Percentiles rank a stretch among this genome's conserved stretches.
Evolutionary conservation across 331 rosid species (phyloP).

Genomic region (Phaseolus coccineus): DNA sequence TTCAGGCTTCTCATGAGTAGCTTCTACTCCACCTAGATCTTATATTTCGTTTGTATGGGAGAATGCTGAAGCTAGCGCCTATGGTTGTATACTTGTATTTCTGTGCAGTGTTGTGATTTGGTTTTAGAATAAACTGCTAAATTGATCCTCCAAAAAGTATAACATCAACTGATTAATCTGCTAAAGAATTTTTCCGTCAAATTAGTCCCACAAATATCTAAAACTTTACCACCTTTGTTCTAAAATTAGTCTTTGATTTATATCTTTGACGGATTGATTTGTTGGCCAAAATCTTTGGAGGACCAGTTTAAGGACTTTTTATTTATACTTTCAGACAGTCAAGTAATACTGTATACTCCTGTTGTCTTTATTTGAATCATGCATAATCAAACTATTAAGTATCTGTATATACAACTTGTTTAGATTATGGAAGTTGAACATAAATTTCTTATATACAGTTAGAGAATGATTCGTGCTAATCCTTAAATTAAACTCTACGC

Average conservation of each 20-base stretch:
- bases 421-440: constrained; percentile 15
- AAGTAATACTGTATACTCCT: background rate
- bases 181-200: background rate
- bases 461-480: constrained; percentile 5
- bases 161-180: background rate
- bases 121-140: constrained; percentile 3
- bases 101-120: constrained; percentile 20
- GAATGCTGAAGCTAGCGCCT: constrained; percentile 17
- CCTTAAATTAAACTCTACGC: constrained; percentile 13
- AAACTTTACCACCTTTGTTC: background rate
- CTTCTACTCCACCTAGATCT: background rate
- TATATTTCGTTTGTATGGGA: constrained; percentile 21
- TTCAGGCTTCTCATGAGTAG: constrained; percentile 61
- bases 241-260: background rate
- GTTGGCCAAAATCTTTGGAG: constrained; percentile 5
- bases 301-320: background rate
- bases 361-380: background rate
- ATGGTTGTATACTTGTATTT: constrained; percentile 27
- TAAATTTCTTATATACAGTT: background rate
- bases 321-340: constrained; percentile 14
- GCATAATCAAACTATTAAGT: background rate
- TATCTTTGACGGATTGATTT: constrained; percentile 25
- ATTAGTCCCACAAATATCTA: background rate
- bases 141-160: background rate
- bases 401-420: background rate